Evolutionary conservation across 140 eudicot species (phyloP).

Genomic region (Oenanthe javanica): DNA sequence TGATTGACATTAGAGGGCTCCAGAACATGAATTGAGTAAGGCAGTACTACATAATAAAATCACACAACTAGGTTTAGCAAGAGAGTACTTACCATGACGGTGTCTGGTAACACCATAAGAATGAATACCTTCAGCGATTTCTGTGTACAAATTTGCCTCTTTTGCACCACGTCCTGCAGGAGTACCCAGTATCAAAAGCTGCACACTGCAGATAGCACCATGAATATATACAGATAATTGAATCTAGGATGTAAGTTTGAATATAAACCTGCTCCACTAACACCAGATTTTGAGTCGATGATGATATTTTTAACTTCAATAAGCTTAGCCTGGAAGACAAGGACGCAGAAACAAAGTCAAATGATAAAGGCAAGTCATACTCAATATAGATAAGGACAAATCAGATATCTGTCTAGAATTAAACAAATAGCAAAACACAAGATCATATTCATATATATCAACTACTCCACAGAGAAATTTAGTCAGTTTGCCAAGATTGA

Average conservation of each 20-base stretch:
- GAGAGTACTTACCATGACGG: constrained; percentile 72
- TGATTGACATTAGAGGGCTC: background rate
- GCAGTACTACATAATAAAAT: background rate
- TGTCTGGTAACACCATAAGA: constrained; percentile 92
- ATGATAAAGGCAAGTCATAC: background rate
- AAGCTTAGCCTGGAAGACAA: constrained; percentile 60
- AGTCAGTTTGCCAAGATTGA: background rate
- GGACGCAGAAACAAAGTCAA: background rate
- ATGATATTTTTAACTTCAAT: constrained; percentile 55
- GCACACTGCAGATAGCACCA: background rate
- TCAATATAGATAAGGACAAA: background rate
- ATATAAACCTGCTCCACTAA: constrained; percentile 86
- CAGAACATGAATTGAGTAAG: background rate
- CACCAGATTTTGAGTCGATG: constrained; percentile 94
- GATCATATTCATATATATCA: background rate
- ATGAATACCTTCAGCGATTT: constrained; percentile 91
- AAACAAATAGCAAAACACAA: background rate
- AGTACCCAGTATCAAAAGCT: constrained; percentile 12
- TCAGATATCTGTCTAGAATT: background rate
- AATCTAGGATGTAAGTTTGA: background rate
- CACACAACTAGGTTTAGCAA: background rate
- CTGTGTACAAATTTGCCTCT: constrained; percentile 94
- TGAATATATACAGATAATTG: background rate
- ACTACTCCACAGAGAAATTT: background rate
- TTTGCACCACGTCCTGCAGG: constrained; percentile 93